A percentile compares a stretch with the other conserved stretches of the same genome.
phyloP scores from a whole-genome alignment of 1,284 basidiomycete genomes.

The Fomes fomentarius region DNA sequence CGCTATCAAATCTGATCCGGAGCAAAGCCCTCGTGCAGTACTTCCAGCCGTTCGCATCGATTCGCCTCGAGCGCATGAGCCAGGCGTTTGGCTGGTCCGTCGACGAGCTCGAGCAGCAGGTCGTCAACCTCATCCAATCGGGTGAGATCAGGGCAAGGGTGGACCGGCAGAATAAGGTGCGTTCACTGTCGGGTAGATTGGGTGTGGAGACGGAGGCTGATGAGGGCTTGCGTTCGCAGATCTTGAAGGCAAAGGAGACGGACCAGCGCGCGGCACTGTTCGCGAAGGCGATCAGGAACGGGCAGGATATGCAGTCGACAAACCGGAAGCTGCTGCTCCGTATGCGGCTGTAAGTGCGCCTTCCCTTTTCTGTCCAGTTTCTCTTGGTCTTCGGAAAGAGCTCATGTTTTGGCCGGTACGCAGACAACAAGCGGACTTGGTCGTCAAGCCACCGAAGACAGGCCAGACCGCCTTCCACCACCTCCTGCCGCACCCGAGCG shows the following conservation, averaged over 20 bases:
- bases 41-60: conserved; percentile 83
- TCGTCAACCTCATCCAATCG: conserved; percentile 74
- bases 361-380: neutral
- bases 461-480: neutral
- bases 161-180: conserved; percentile 79
- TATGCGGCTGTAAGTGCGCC: conserved; percentile 66
- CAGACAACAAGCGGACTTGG: conserved; percentile 72
- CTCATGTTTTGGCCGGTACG: neutral
- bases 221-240: conserved; percentile 48
- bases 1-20: conserved; percentile 64
- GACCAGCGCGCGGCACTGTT: conserved; percentile 79
- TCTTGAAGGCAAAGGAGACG: conserved; percentile 73
- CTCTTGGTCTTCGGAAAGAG: neutral
- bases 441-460: conserved; percentile 40
- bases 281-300: conserved; percentile 71
- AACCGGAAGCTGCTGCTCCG: conserved; percentile 78
- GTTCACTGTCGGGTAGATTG: too few species aligned
- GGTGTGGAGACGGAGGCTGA: too few species aligned
- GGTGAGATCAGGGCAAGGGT: conserved; percentile 79
- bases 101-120: conserved; percentile 67
- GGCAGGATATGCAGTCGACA: conserved; percentile 66
- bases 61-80: conserved; percentile 80
- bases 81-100: conserved; percentile 81
- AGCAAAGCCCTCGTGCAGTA: conserved; percentile 81
- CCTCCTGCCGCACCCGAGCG: neutral